Evolutionary conservation across 345 rosid species (phyloP), one percentile per base, ranked within the genome.

Genomic region (Turritis glabra): DNA sequence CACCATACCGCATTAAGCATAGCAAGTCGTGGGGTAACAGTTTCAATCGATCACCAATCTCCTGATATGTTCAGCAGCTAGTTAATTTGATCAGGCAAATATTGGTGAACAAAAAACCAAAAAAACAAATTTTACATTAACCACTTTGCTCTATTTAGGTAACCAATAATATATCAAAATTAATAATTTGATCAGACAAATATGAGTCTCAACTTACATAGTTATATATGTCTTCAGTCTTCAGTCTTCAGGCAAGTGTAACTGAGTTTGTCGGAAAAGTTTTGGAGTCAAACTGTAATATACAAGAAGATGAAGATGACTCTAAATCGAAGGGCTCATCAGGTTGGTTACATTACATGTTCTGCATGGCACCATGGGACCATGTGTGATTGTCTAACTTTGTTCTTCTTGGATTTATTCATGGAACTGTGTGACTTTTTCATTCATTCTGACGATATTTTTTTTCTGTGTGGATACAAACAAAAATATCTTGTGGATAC

Each of bases 261-360:
- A 32, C 21, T 30, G 64, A 30, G 33, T 8, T 1, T 55, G 25
- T 40, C 22, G 25, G 51, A 65, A 65, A 43, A 2, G 0, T 18
- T 54, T 66, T 67, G 26, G 25, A 25, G 43, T 12, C 67, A 67
- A 58, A 15, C 4, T 18, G 6, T 61, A 25, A 27, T 51, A 62
- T 11, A 73, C 56, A 73, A 64, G 77, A 64, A 11, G 67, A 47
- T 74, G 51, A 74, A 74, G 26, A 48, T 56, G 22, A n/a, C n/a
- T n/a, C n/a, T n/a, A n/a, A 66, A 5, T 26, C n/a, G 1, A 56
- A 40, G 40, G 44, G 33, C 27, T 47, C 59, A 17, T 56, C 38
- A 17, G 13, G 61, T 67, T 26, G 65, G 71, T 56, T n/a, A n/a
- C n/a, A n/a, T n/a, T n/a, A n/a, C n/a, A n/a, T n/a, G n/a, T n/a